A percentile compares a stretch with the other conserved stretches of the same genome.
phyloP scores from a whole-genome alignment of 495 filamentous ascomycete genomes.

The Hypoxylon lenormandii region DNA sequence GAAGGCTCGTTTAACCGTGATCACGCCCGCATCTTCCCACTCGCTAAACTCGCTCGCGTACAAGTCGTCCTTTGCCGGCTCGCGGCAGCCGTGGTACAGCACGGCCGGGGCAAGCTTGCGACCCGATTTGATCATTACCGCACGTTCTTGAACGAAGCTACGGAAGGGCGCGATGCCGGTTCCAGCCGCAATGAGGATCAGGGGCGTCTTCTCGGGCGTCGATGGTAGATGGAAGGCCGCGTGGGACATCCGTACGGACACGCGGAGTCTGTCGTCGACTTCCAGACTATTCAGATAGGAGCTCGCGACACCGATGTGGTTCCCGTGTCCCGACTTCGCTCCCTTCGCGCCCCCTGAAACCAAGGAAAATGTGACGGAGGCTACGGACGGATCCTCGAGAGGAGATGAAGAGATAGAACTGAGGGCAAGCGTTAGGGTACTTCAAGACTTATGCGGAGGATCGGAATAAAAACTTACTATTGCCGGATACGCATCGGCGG shows the following conservation, averaged over 20 bases:
- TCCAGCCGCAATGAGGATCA: slow-evolving; percentile 70
- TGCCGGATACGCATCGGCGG: slow-evolving; percentile 73
- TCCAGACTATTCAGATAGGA: slow-evolving; percentile 66
- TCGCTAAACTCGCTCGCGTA: slow-evolving; percentile 65
- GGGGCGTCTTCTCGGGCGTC: slow-evolving; percentile 64
- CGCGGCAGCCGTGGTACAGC: slow-evolving; percentile 70
- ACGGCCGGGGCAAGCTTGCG: slow-evolving; percentile 56
- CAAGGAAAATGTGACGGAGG: slow-evolving; percentile 67
- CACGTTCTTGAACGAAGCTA: slow-evolving; percentile 73
- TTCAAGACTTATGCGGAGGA: slow-evolving; percentile 50
- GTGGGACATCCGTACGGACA: slow-evolving; percentile 68
- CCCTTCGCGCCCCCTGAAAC: slow-evolving; percentile 54
- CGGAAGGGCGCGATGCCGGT: slow-evolving; percentile 72
- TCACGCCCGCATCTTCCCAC: slow-evolving; percentile 66
- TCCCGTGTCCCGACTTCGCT: slow-evolving; percentile 46
- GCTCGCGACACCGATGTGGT: slow-evolving; percentile 65
- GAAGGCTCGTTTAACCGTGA: slow-evolving; percentile 66
- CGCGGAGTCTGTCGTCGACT: slow-evolving; percentile 54
- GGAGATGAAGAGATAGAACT: slow-evolving; percentile 71
- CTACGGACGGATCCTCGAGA: slow-evolving; percentile 57
- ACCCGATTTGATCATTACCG: slow-evolving; percentile 59
- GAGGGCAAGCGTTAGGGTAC: slow-evolving; percentile 3
- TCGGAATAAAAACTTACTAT: slow-evolving; percentile 55
- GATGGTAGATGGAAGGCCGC: slow-evolving; percentile 72
- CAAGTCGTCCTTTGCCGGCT: slow-evolving; percentile 65